A percentile compares a stretch with the other conserved stretches of the same genome.
These are phyloP conservation scores for Arabidopsis arenosa DNA, from an alignment of 345 rosid species.

Conservation along the genomic window DNA sequence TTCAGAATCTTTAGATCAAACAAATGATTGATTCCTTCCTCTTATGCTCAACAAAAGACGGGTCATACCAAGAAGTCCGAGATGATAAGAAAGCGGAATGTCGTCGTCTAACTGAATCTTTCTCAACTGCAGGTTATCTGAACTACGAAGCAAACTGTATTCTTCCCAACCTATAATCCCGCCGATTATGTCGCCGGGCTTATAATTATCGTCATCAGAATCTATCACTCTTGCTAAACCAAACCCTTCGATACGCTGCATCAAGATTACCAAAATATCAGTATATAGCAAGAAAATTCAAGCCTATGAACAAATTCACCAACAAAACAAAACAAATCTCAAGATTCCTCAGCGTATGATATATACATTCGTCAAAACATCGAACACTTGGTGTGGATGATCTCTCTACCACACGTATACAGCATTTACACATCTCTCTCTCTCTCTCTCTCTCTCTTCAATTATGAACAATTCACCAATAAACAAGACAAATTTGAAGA, in stretches of 20 bases:
- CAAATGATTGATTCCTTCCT: neutral
- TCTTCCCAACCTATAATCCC: conserved; percentile 86
- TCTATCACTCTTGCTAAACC: conserved; percentile 71
- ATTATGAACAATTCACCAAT: neutral
- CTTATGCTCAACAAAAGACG: neutral
- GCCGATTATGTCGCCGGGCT: conserved; percentile 60
- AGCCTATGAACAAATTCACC: neutral
- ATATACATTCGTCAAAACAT: neutral
- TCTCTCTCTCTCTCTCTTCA: too few relatives aligned
- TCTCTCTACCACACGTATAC: neutral
- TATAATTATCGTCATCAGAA: conserved; percentile 61
- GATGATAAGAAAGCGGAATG: conserved; percentile 69
- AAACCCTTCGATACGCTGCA: conserved; percentile 72
- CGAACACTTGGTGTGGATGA: neutral
- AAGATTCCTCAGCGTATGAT: neutral
- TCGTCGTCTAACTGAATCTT: conserved; percentile 53
- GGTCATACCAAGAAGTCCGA: conserved; percentile 75
- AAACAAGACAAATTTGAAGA: neutral
- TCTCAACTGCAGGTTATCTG: conserved; percentile 46
- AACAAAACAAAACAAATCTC: neutral
- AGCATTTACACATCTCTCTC: neutral
- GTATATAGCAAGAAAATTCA: neutral
- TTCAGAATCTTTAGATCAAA: neutral
- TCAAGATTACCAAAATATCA: conserved; percentile 20
- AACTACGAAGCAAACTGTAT: conserved; percentile 57